Evolutionary conservation across 2,329 filamentous ascomycete species (phyloP), one percentile per base, ranked within the genome.

Genomic region (Diatrype stigma): DNA sequence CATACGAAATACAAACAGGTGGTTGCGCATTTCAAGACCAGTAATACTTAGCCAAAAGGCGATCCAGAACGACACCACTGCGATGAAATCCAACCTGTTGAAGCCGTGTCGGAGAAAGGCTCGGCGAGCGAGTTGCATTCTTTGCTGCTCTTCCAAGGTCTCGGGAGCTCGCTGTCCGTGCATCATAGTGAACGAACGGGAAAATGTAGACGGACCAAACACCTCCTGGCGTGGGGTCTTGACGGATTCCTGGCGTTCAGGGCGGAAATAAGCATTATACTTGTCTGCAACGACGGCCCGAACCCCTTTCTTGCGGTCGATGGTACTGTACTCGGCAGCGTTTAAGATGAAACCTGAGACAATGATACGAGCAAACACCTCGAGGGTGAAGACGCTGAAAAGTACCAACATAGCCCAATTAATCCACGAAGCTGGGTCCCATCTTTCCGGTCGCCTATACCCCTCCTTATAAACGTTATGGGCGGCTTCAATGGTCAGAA

Each of bases 21-120:
- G 89, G 48, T 84, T 77, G 2, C 69, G 63, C 53, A 79, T 77
- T 64, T 96, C 89, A 19, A 91, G 66, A 1, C 86, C 84, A 11
- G 81, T 79, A 17, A 92, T 70, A 30, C 84, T 82, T 47, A 99
- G 76, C 11, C 82, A 67, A 62, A 97, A 94, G 1, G 90, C 86
- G 51, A 96, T 86, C 94, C 94, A 99, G 70, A 91, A 99, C 0
- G 93, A 87, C n/a, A 94, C 78, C 7, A 99, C 88, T 2, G 94
- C 95, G 48, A 99, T 76, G 68, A 97, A 96, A 67, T 99, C 94
- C 11, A 97, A 79, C 48, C 94, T 84, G 66, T 97, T 97, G 73
- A 99, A 99, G 1, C 90, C 92, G 69, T 99, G 94, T 16, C 94
- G 85, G 50, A 99, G 73, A 68, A 96, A 97, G 1, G 94, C 95